Percentiles rank a stretch among this genome's conserved stretches.
These are phyloP conservation scores for Chenopodium formosanum DNA, from an alignment of 148 eudicot genomes.

Conservation along the genomic window DNA sequence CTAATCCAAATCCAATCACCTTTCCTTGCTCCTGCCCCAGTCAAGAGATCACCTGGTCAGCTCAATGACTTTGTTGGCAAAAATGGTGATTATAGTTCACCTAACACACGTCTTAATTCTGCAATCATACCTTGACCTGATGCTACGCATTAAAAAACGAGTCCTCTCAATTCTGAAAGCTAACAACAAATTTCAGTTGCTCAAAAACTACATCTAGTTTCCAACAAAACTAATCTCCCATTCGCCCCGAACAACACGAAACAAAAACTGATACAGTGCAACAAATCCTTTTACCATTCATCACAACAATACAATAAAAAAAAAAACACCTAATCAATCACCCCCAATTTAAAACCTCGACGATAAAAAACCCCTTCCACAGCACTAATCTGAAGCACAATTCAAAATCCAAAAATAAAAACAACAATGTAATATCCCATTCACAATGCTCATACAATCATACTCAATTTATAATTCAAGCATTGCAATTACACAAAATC, in stretches of 20 bases:
- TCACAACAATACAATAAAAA: too few relatives aligned
- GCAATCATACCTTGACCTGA: not conserved
- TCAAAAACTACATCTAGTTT: too few relatives aligned
- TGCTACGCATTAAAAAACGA: not conserved
- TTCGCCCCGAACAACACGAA: too few relatives aligned
- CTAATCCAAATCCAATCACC: not conserved
- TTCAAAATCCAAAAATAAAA: not conserved
- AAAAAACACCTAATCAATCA: not conserved
- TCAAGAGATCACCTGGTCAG: too few relatives aligned
- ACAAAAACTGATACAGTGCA: not conserved
- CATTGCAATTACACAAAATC: not conserved
- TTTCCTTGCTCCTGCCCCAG: too few relatives aligned
- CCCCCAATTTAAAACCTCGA: not conserved
- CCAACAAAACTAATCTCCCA: too few relatives aligned
- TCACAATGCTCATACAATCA: too few relatives aligned
- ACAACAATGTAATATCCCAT: not conserved
- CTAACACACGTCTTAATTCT: too few relatives aligned
- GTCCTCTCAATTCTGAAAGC: not conserved
- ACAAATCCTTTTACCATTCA: not conserved
- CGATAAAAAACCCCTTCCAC: not conserved
- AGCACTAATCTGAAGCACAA: not conserved
- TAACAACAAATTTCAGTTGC: too few relatives aligned
- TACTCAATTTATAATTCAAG: too few relatives aligned
- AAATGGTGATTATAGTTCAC: not conserved
- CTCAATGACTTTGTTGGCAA: not conserved